Evolutionary conservation across 495 filamentous ascomycete genomes (phyloP).

Genomic region (Emericellopsis terricola): DNA sequence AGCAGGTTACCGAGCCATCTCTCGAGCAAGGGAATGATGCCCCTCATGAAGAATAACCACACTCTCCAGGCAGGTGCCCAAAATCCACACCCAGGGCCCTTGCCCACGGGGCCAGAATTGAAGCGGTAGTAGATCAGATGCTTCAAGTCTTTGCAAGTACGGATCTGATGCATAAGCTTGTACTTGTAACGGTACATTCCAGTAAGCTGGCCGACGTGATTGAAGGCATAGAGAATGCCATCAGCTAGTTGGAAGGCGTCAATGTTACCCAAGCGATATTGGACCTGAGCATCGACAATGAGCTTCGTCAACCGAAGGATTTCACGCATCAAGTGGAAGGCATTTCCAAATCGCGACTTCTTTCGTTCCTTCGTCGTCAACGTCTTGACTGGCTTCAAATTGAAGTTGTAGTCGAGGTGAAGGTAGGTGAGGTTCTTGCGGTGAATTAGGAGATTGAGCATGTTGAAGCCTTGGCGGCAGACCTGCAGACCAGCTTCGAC

Average conservation of each 20-base stretch:
- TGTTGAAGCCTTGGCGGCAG: conserved; percentile 96
- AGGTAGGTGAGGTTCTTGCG: conserved; percentile 97
- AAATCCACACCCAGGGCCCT: conserved; percentile 96
- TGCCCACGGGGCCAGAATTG: conserved; percentile 93
- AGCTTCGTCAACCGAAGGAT: conserved; percentile 95
- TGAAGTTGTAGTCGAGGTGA: conserved; percentile 99
- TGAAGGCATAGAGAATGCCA: conserved; percentile 97
- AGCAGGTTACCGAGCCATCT: conserved; percentile 95
- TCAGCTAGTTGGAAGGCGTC: conserved; percentile 98
- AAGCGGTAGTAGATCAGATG: conserved; percentile 99
- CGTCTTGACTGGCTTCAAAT: conserved; percentile 97
- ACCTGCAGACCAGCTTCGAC: conserved; percentile 98
- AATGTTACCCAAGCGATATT: conserved; percentile 95
- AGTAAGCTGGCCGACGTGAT: conserved; percentile 95
- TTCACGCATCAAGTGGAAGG: conserved; percentile 98
- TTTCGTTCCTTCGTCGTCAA: conserved; percentile 98
- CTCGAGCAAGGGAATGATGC: conserved; percentile 92
- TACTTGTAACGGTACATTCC: conserved; percentile 99
- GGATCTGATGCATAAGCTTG: conserved; percentile 99
- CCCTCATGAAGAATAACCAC: conserved; percentile 99
- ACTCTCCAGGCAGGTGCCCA: conserved; percentile 99
- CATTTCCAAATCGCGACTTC: conserved; percentile 98
- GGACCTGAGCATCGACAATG: conserved; percentile 96
- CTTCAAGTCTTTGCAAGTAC: conserved; percentile 97
- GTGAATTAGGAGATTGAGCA: conserved; percentile 96